phyloP scores from a whole-genome alignment of 2,329 filamentous ascomycete species.

The Pestalotiopsis sp. region DNA sequence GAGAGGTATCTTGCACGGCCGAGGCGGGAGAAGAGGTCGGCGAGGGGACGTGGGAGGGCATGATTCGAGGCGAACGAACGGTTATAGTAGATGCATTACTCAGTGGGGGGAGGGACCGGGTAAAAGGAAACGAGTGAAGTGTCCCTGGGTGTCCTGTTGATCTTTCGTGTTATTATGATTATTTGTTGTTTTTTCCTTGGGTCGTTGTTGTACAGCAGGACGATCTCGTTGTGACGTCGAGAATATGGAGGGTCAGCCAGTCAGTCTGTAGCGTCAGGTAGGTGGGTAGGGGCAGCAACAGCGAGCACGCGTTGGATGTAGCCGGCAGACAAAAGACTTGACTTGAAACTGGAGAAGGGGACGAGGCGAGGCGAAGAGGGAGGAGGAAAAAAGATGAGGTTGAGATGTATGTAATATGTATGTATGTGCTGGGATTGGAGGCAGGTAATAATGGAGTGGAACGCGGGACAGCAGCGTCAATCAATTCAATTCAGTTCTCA shows the following conservation, averaged over 20 bases:
- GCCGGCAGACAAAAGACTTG: background rate
- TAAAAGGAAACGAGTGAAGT: background rate
- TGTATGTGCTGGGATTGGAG: constrained; percentile 1
- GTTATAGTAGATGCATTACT: constrained; percentile 4
- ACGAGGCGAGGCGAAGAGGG: background rate
- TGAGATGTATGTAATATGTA: constrained; percentile 9
- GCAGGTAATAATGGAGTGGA: constrained; percentile 1
- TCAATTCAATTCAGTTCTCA: background rate
- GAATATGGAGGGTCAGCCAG: background rate
- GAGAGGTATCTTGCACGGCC: background rate
- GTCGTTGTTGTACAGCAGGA: background rate
- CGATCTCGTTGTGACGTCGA: constrained; percentile 11
- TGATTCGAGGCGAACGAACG: constrained; percentile 1
- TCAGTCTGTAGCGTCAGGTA: background rate
- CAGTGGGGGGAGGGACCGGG: background rate
- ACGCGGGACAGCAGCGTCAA: background rate
- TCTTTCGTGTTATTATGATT: background rate
- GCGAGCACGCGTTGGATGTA: background rate
- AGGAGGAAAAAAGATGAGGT: background rate
- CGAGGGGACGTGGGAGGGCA: constrained; percentile 15
- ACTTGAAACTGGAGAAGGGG: background rate
- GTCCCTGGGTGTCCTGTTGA: background rate
- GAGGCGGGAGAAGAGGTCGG: constrained; percentile 14
- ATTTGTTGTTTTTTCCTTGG: background rate
- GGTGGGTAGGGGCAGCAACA: background rate